A percentile compares a stretch with the other conserved stretches of the same genome.
Conservation (phyloP, 2,329 filamentous ascomycete species). For the Botrytis byssoidea region DNA sequence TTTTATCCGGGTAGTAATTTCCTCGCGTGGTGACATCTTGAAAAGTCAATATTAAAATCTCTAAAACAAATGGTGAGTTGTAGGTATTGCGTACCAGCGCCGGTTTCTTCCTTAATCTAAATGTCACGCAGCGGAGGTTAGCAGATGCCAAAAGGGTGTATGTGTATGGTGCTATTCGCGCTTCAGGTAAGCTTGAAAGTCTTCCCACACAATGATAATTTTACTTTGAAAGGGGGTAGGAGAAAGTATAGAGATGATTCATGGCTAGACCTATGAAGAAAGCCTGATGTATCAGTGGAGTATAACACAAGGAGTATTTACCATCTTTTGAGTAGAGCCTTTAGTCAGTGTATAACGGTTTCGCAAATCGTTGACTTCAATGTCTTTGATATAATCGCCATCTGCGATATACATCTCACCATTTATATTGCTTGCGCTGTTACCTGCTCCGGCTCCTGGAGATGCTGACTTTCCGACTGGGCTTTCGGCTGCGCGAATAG, state of each 20-base stretch:
- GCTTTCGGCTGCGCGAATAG: conserved; percentile 56
- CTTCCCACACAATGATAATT: conserved; percentile 49
- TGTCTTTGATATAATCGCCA: conserved; percentile 97
- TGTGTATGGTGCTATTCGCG: conserved; percentile 59
- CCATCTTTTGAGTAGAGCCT: conserved; percentile 97
- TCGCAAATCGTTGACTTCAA: conserved; percentile 96
- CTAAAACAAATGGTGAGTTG: conserved; percentile 40
- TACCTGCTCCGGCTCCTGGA: conserved; percentile 33
- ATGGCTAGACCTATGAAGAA: conserved; percentile 39
- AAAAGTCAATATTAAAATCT: conserved; percentile 55
- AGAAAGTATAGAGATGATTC: conserved; percentile 37
- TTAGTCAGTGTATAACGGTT: conserved; percentile 98
- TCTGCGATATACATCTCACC: conserved; percentile 92
- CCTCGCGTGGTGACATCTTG: conserved; percentile 99
- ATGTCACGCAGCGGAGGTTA: conserved; percentile 85
- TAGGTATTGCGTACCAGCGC: conserved; percentile 87
- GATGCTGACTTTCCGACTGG: conserved; percentile 35
- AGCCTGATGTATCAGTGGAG: conserved; percentile 63
- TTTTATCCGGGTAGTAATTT: conserved; percentile 96
- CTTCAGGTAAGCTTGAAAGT: conserved; percentile 68
- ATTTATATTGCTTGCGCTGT: conserved; percentile 59
- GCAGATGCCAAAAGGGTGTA: conserved; percentile 81
- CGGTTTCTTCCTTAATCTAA: conserved; percentile 99
- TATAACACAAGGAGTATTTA: conserved; percentile 77
- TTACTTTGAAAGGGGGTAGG: conserved; percentile 37